Percentiles rank a stretch among this genome's conserved stretches.
Conservation (phyloP, 139 green algal genomes). For the Axilococcus clingmanii region DNA sequence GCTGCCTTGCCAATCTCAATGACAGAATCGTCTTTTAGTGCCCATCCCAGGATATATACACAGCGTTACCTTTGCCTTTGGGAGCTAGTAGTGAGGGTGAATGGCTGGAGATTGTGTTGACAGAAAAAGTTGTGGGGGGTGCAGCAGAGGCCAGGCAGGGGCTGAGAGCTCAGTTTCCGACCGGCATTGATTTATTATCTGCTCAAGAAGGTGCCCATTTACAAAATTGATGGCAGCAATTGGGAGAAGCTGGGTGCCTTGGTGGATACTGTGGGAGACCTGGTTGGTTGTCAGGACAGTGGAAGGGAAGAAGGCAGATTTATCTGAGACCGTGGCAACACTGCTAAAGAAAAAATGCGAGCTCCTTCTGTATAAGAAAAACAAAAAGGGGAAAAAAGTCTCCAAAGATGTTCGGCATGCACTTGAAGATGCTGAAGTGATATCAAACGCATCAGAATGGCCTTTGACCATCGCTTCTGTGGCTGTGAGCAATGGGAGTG, state of each 20-base stretch:
- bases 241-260: constrained; percentile 31
- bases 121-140: constrained; percentile 8
- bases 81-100: constrained; percentile 42
- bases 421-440: constrained; percentile 23
- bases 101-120: constrained; percentile 40
- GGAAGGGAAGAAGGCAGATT: neutral
- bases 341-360: constrained; percentile 1
- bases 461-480: neutral
- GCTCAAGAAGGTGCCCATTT: constrained; percentile 25
- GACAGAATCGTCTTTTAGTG: constrained; percentile 35
- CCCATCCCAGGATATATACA: constrained; percentile 34
- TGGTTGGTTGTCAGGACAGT: constrained; percentile 22
- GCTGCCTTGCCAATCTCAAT: constrained; percentile 40
- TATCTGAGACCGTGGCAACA: constrained; percentile 1
- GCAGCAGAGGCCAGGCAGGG: constrained; percentile 3
- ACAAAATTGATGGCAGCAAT: constrained; percentile 34
- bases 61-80: constrained; percentile 39
- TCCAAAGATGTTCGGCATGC: constrained; percentile 20
- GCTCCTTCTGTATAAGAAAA: constrained; percentile 4
- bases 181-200: constrained; percentile 24
- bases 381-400: constrained; percentile 16
- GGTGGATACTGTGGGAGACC: constrained; percentile 26
- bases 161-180: constrained; percentile 30
- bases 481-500: neutral
- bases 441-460: neutral